A percentile compares a stretch with the other conserved stretches of the same genome.
Conservation (phyloP, 306 rosid species). For the Astragalus membranaceus region DNA sequence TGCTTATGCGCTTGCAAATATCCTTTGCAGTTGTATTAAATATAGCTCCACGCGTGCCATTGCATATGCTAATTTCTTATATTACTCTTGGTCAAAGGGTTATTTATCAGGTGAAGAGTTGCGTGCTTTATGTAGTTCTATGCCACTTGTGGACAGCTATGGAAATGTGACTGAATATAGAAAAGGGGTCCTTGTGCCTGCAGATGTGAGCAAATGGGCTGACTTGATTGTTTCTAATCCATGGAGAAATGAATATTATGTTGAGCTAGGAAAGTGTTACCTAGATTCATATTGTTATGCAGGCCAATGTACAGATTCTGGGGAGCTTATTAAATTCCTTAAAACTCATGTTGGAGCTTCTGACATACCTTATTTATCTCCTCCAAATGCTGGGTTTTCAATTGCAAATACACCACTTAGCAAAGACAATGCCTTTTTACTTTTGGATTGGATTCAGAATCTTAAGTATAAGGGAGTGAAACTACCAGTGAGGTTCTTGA, state of each 20-base stretch:
- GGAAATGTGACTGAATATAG: background rate
- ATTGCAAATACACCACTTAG: conserved; percentile 42
- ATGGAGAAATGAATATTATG: conserved; percentile 45
- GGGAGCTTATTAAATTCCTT: conserved; percentile 35
- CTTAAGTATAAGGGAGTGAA: background rate
- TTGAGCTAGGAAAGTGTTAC: conserved; percentile 50
- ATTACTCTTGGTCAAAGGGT: conserved; percentile 9
- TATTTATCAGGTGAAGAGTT: conserved; percentile 23
- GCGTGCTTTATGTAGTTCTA: background rate
- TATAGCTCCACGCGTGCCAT: conserved; percentile 14
- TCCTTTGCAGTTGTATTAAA: background rate
- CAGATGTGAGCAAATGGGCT: conserved; percentile 61
- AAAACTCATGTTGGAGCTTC: conserved; percentile 24
- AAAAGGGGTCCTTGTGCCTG: conserved; percentile 47
- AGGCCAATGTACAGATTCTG: conserved; percentile 7
- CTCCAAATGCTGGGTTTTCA: conserved; percentile 44
- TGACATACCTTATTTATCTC: conserved; percentile 53
- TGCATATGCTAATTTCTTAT: background rate
- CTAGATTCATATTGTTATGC: conserved; percentile 19
- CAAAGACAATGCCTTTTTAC: conserved; percentile 45
- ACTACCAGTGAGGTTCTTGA: conserved; percentile 35
- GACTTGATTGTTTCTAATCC: conserved; percentile 45
- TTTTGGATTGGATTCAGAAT: conserved; percentile 52
- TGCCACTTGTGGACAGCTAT: conserved; percentile 55
- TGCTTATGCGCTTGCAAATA: conserved; percentile 21